Evolutionary conservation across 305 asterid species (phyloP).

Genomic region (Stenogyne calaminthoides): DNA sequence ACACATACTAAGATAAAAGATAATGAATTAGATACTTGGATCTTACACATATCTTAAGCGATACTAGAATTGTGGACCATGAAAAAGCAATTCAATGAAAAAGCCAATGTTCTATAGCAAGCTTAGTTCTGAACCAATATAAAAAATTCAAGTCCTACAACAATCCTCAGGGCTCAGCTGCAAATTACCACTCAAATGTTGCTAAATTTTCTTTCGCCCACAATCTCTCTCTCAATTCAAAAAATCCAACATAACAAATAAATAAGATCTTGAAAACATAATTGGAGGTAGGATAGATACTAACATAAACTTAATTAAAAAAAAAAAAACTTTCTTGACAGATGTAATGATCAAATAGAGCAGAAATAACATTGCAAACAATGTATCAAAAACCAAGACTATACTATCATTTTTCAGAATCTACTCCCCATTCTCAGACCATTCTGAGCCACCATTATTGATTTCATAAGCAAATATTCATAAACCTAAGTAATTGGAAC

Average conservation of each 20-base stretch:
- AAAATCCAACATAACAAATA: not conserved
- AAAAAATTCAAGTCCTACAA: not conserved
- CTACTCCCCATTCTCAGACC: not conserved
- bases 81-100: no score
- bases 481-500: not conserved
- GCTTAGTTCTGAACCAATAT: not conserved
- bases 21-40: not conserved
- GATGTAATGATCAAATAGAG: not conserved
- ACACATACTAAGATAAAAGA: not conserved
- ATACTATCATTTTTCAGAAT: not conserved
- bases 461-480: slow-evolving; percentile 5
- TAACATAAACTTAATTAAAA: no score
- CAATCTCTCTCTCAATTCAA: not conserved
- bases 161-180: not conserved
- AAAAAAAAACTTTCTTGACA: no score
- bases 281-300: not conserved
- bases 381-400: not conserved
- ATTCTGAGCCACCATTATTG: not conserved
- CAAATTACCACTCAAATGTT: not conserved
- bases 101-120: no score
- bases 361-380: not conserved
- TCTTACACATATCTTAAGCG: not conserved
- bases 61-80: no score
- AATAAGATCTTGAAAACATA: not conserved
- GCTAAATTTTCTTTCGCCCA: not conserved